These are phyloP conservation scores for Vitis cinerea DNA, from an alignment of 164 flowering plant species.

Conservation along the genomic window DNA sequence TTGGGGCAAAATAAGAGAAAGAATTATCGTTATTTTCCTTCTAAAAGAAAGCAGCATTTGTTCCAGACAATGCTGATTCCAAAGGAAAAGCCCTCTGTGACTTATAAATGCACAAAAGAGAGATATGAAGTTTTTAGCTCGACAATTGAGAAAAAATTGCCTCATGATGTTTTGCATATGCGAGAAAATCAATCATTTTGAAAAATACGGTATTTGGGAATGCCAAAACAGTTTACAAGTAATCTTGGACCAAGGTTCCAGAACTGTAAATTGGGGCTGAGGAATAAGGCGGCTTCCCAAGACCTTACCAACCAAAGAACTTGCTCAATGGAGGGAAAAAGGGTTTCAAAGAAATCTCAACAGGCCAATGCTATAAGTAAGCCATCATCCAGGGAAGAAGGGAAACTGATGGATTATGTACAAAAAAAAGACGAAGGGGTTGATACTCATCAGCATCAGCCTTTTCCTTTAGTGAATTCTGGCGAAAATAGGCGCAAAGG, in stretches of 20 bases:
- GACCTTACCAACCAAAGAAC: background rate
- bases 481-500: constrained; percentile 19
- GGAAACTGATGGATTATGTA: constrained; percentile 2
- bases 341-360: background rate
- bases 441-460: constrained; percentile 1
- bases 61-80: too few species aligned
- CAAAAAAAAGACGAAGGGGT: background rate
- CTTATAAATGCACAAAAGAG: too few species aligned
- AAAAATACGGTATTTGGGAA: background rate
- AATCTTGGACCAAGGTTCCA: background rate
- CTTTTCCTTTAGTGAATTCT: constrained; percentile 1
- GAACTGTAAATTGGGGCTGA: background rate
- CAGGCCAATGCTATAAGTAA: background rate
- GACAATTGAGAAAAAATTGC: too few species aligned
- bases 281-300: constrained; percentile 4
- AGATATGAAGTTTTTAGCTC: too few species aligned
- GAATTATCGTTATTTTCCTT: too few species aligned
- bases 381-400: background rate
- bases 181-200: background rate
- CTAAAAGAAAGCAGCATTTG: too few species aligned
- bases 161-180: background rate
- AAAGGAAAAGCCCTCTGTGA: too few species aligned
- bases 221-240: background rate
- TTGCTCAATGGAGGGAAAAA: background rate
- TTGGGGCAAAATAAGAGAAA: too few species aligned